These are phyloP conservation scores for Backusella liffmaniae DNA, from an alignment of 192 early-diverging fungal species.

Conservation along the genomic window DNA sequence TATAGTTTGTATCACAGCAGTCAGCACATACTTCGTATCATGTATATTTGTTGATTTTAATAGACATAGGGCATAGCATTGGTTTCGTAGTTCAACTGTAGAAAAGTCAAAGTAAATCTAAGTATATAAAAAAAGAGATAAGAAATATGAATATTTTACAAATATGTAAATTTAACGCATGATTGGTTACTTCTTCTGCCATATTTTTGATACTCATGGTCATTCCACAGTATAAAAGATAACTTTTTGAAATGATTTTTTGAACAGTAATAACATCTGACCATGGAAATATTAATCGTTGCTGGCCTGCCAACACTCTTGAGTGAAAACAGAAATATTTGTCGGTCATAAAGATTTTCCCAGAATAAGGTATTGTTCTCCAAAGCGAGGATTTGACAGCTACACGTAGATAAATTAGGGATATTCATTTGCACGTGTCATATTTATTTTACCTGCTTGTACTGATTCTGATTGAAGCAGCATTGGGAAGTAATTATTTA, in stretches of 20 bases:
- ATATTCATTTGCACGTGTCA: not conserved
- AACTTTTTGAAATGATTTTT: constrained; percentile 36
- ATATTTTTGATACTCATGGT: constrained; percentile 38
- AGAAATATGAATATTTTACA: not conserved
- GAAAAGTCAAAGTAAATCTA: constrained; percentile 60
- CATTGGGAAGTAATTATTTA: constrained; percentile 46
- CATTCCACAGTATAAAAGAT: constrained; percentile 43
- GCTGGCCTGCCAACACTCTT: constrained; percentile 43
- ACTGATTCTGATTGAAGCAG: constrained; percentile 50
- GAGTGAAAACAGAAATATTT: constrained; percentile 64
- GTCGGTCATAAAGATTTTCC: constrained; percentile 60
- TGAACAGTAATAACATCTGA: constrained; percentile 43
- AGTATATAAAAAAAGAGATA: not conserved
- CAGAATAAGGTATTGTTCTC: constrained; percentile 50
- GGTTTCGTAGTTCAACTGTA: constrained; percentile 36
- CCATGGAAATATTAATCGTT: constrained; percentile 56
- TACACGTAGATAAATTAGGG: constrained; percentile 15
- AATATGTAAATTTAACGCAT: not conserved
- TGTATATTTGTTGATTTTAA: constrained; percentile 1
- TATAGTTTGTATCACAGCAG: not conserved
- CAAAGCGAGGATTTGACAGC: constrained; percentile 40
- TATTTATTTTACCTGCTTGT: constrained; percentile 36
- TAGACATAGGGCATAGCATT: constrained; percentile 32
- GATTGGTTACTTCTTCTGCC: constrained; percentile 39
- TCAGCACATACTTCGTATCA: not conserved